Conservation (phyloP, 305 asterid species). For the Nicotiana rustica region DNA sequence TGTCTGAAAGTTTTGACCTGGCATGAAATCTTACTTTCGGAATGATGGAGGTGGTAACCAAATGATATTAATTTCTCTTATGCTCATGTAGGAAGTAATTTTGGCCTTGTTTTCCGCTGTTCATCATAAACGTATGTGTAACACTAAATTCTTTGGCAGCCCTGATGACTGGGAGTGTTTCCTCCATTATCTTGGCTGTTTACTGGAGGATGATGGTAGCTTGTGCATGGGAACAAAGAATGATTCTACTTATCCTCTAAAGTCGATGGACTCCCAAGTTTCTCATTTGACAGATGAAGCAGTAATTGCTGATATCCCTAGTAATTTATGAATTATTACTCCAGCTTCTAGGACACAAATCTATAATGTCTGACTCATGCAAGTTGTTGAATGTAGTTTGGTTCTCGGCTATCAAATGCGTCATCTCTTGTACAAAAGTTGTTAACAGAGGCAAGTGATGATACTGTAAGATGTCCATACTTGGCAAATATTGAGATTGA, state of each 20-base stretch:
- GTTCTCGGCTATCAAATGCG: constrained; percentile 73
- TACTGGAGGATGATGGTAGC: constrained; percentile 82
- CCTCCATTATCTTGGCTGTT: constrained; percentile 84
- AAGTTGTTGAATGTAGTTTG: constrained; percentile 73
- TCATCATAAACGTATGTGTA: constrained; percentile 13
- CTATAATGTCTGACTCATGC: constrained; percentile 43
- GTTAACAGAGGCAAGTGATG: constrained; percentile 52
- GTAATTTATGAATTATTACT: not conserved
- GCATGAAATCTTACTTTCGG: not conserved
- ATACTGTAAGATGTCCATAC: constrained; percentile 76
- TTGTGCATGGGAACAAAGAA: constrained; percentile 50
- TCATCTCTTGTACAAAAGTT: constrained; percentile 64
- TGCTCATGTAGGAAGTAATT: constrained; percentile 10
- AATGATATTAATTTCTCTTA: constrained; percentile 23
- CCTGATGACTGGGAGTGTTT: constrained; percentile 99
- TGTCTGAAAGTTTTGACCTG: not conserved
- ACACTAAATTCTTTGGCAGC: constrained; percentile 52
- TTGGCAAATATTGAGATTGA: constrained; percentile 90
- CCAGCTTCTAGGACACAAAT: constrained; percentile 24
- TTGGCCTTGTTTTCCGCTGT: constrained; percentile 21
- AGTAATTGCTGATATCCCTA: constrained; percentile 58
- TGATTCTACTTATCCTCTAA: constrained; percentile 50
- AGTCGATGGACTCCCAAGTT: constrained; percentile 50
- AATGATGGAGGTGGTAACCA: constrained; percentile 20
- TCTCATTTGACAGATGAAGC: constrained; percentile 68